Evolutionary conservation across 2,329 filamentous ascomycete species (phyloP), one percentile per base, ranked within the genome.

Genomic region (Didymella pomorum): DNA sequence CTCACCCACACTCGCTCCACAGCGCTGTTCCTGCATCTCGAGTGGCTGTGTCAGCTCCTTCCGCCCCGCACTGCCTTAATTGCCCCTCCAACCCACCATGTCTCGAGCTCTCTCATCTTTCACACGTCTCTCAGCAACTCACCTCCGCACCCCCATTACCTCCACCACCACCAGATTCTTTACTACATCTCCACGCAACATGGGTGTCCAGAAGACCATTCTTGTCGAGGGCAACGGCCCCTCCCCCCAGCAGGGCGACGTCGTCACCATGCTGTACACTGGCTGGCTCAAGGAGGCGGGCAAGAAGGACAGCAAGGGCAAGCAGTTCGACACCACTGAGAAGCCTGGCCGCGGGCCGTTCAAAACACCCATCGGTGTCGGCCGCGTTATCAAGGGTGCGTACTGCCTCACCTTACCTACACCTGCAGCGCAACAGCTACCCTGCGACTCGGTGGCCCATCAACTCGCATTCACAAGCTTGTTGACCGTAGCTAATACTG

Each of bases 321-420:
- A 70, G 59, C 68, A 71, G 63, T 97, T 98, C 80, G 94, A 98
- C 81, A 90, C 88, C 61, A 96, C 93, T 25, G 84, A 88, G 64
- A 58, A 58, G 56, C 56, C 56, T 23, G 88, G 87, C 62, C 87
- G 91, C 55, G 88, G 87, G 50, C 86, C 91, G 75, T 95, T 97
- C 76, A 80, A 86, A 65, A 90, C 87, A 60, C 72, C 79, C 58
- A 97, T 98, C 77, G 94, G 94, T 52, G 82, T 90, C 66, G 92
- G 92, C 56, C 83, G 86, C 73, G 90, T 98, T 74, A 97, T 98
- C 81, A 87, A 86, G 82, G 93, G 93, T 94, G 83, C 61, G 78
- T 66, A 28, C 26, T 11, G 1, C 6, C 14, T 18, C n/a, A 26
- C 18, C 20, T 10, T 21, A 39, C 35, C 18, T 20, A 2, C 18